Percentiles rank a stretch among this genome's conserved stretches.
Evolutionary conservation across 495 filamentous ascomycete genomes (phyloP).

Genomic region (Neurospora pannonica): DNA sequence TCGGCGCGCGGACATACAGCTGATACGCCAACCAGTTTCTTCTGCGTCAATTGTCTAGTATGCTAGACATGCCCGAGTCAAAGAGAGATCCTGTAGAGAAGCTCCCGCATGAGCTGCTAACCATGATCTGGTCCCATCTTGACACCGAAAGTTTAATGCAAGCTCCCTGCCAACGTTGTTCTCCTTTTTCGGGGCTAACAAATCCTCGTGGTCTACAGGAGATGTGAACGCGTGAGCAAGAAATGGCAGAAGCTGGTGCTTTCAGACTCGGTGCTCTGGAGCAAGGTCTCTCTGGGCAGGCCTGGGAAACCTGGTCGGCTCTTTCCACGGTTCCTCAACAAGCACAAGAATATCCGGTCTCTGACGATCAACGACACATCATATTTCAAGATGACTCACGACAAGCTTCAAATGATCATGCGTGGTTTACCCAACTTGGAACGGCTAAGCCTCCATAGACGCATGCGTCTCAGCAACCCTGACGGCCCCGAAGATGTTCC

Average conservation of each 20-base stretch:
- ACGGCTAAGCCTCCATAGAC: constrained; percentile 6
- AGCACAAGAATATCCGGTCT: constrained; percentile 4
- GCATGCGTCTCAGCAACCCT: neutral
- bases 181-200: neutral
- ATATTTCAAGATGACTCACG: constrained; percentile 2
- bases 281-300: constrained; percentile 1
- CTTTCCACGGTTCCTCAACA: constrained; percentile 10
- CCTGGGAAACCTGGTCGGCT: constrained; percentile 7
- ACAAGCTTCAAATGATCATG: constrained; percentile 4
- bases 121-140: constrained; percentile 14
- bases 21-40: constrained; percentile 2
- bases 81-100: constrained; percentile 13
- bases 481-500: neutral
- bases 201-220: neutral
- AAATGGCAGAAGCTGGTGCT: constrained; percentile 9
- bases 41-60: constrained; percentile 15
- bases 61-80: constrained; percentile 5
- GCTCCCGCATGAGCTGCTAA: constrained; percentile 15
- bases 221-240: constrained; percentile 14
- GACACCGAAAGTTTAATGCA: constrained; percentile 7
- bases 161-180: neutral
- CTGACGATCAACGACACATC: constrained; percentile 8
- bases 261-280: constrained; percentile 12
- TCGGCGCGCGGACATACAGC: neutral
- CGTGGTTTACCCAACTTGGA: constrained; percentile 6